Percentiles rank a stretch among this genome's conserved stretches.
These are phyloP conservation scores for Populus hybrid DNA, from an alignment of 441 rosid species.

Conservation along the genomic window DNA sequence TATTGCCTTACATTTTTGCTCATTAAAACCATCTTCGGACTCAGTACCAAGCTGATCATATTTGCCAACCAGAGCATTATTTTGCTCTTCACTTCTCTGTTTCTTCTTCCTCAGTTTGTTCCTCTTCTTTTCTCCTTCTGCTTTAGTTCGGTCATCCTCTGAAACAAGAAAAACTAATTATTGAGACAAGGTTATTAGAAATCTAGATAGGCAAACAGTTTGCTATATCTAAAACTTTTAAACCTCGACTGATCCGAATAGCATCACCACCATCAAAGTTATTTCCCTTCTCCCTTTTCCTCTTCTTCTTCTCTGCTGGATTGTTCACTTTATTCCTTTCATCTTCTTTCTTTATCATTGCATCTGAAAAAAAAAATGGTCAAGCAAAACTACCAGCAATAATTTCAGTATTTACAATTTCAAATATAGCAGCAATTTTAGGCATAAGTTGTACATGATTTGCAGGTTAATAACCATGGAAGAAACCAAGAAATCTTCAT, in stretches of 20 bases:
- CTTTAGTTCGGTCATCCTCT: conserved; percentile 4
- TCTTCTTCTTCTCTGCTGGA: conserved; percentile 33
- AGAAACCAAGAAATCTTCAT: conserved; percentile 10
- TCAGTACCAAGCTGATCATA: conserved; percentile 10
- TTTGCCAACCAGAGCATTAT: conserved; percentile 6
- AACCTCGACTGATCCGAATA: conserved; percentile 22
- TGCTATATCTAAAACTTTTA: not conserved
- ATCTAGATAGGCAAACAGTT: not conserved
- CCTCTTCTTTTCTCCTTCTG: conserved; percentile 22
- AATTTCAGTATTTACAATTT: not conserved
- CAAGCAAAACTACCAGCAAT: not conserved
- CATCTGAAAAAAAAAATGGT: conserved; percentile 25
- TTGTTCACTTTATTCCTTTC: conserved; percentile 15
- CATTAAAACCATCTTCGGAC: conserved; percentile 13
- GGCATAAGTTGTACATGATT: not conserved
- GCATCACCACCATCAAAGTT: conserved; percentile 13
- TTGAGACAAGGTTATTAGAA: conserved; percentile 8
- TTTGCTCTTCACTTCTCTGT: conserved; percentile 20
- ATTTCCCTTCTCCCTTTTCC: conserved; percentile 27
- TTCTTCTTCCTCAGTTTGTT: conserved; percentile 25
- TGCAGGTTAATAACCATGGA: not conserved
- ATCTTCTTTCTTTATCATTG: conserved; percentile 19
- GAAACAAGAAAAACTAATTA: conserved; percentile 6
- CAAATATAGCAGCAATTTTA: conserved; percentile 1
- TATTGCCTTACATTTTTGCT: conserved; percentile 18